A percentile compares a stretch with the other conserved stretches of the same genome.
Conservation (phyloP, 306 rosid genomes). For the Abrus precatorius region DNA sequence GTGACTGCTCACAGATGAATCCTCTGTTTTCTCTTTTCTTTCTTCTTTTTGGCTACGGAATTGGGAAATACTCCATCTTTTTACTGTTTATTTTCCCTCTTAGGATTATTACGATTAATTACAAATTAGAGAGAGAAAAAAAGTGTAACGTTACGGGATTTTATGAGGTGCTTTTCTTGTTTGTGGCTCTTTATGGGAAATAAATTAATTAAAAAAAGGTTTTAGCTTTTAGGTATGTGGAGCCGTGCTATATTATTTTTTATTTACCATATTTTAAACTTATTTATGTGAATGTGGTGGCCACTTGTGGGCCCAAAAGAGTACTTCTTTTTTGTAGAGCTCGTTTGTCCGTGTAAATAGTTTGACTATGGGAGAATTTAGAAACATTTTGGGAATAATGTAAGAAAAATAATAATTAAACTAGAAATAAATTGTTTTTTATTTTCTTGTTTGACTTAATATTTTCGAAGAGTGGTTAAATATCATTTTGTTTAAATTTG, state of each 20-base stretch:
- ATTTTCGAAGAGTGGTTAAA: background rate
- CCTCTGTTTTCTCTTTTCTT: background rate
- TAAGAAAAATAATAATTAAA: background rate
- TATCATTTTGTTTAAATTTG: background rate
- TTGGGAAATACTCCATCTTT: slow-evolving; percentile 35
- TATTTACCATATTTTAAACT: background rate
- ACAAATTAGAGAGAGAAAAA: slow-evolving; percentile 11
- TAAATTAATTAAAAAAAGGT: background rate
- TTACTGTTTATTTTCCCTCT: background rate
- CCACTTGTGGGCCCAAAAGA: background rate
- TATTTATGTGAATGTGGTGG: background rate
- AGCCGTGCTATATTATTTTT: background rate
- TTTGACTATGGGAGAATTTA: no score
- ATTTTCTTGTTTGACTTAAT: background rate
- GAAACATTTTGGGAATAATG: background rate
- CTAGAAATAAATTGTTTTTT: background rate
- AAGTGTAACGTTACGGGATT: slow-evolving; percentile 11
- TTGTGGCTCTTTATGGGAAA: slow-evolving; percentile 5
- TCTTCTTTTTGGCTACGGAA: background rate
- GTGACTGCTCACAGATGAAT: slow-evolving; percentile 92
- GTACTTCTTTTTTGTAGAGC: background rate
- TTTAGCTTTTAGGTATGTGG: background rate
- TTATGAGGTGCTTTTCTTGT: background rate
- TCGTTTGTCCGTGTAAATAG: background rate
- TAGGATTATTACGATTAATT: slow-evolving; percentile 2